Evolutionary conservation across 805 yeast genomes (phyloP).

Genomic region (Metschnikowia cubensis): DNA sequence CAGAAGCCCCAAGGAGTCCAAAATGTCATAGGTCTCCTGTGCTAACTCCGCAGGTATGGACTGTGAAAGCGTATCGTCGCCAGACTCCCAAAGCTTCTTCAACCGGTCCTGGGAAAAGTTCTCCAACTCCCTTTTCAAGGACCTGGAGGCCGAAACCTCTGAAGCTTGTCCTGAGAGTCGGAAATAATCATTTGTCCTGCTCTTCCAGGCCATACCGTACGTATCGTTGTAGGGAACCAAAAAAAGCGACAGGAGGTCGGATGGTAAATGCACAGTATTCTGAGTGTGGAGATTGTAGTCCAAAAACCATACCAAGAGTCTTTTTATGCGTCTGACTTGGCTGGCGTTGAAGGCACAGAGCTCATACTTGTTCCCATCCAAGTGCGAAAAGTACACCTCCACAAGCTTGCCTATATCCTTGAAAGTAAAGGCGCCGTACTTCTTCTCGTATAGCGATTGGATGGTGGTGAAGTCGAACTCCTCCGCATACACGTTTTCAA

Average conservation of each 20-base stretch:
- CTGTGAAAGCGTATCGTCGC: constrained; percentile 3
- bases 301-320: constrained; percentile 38
- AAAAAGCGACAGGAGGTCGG: constrained; percentile 1
- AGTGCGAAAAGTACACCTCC: constrained; percentile 33
- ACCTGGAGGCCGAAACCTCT: neutral
- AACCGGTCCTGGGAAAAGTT: constrained; percentile 8
- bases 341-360: constrained; percentile 25
- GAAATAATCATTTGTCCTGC: constrained; percentile 20
- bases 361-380: constrained; percentile 26
- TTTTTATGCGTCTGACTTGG: constrained; percentile 33
- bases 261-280: constrained; percentile 19
- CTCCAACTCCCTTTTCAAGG: constrained; percentile 10
- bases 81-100: neutral
- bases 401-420: constrained; percentile 26
- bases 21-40: constrained; percentile 5
- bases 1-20: constrained; percentile 6
- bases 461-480: constrained; percentile 31
- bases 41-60: constrained; percentile 2
- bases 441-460: constrained; percentile 24
- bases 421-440: constrained; percentile 26
- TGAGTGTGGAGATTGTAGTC: constrained; percentile 28
- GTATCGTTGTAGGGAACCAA: constrained; percentile 30
- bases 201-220: constrained; percentile 32
- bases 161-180: constrained; percentile 3
- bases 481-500: constrained; percentile 25